These are phyloP conservation scores for Sanghuangporus sanghuang DNA, from an alignment of 1,284 basidiomycete genomes.

Conservation along the genomic window DNA sequence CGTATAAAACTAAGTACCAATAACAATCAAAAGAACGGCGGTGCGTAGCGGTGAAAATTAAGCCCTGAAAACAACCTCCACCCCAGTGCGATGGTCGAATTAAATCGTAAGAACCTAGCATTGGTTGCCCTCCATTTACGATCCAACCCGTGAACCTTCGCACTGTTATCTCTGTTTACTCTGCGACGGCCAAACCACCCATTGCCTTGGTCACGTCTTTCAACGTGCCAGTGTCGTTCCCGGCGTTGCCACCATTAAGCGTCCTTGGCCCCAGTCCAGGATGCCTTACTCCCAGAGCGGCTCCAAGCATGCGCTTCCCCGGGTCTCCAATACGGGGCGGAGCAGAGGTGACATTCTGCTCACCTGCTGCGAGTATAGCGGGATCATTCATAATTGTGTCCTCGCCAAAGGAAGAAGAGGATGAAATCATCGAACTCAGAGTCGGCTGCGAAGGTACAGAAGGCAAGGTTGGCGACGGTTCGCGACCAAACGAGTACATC, in stretches of 20 bases:
- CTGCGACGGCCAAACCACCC: constrained; percentile 64
- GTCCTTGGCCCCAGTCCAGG: constrained; percentile 60
- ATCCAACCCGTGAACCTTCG: neutral
- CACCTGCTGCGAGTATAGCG: constrained; percentile 55
- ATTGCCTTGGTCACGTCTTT: constrained; percentile 74
- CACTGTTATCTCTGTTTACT: constrained; percentile 38
- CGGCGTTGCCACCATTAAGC: constrained; percentile 31
- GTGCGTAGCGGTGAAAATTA: constrained; percentile 6
- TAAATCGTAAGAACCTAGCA: neutral
- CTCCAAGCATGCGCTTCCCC: constrained; percentile 79
- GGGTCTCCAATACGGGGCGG: constrained; percentile 75
- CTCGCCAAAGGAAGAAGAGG: constrained; percentile 50
- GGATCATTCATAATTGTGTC: constrained; percentile 50
- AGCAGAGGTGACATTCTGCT: constrained; percentile 27
- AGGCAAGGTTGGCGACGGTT: constrained; percentile 78
- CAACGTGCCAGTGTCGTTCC: constrained; percentile 57
- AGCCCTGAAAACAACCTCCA: neutral
- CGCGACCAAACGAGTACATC: constrained; percentile 36
- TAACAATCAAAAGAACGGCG: constrained; percentile 16
- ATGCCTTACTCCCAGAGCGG: constrained; percentile 74
- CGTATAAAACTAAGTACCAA: constrained; percentile 8
- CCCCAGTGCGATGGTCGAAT: neutral
- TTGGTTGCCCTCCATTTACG: neutral
- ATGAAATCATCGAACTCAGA: constrained; percentile 74
- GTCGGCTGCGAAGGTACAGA: constrained; percentile 75